Evolutionary conservation across 177 flowering plant genomes (phyloP).

Genomic region (Telopea speciosissima): DNA sequence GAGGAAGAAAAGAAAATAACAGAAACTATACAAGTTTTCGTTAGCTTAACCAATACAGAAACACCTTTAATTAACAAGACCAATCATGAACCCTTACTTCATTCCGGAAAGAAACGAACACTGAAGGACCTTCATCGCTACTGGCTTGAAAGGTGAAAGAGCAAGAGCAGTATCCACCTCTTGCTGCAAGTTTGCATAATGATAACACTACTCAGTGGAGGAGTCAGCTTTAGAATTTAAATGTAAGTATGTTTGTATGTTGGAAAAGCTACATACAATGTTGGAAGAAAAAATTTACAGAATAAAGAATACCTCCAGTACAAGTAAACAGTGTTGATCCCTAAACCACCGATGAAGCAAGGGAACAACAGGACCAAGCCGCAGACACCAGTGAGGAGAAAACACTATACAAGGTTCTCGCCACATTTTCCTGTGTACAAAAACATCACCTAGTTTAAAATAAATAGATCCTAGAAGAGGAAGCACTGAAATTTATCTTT

Average conservation of each 20-base stretch:
- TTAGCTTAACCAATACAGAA: not conserved
- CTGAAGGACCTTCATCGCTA: conserved; percentile 73
- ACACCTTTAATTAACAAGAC: not conserved
- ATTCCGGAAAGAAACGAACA: conserved; percentile 87
- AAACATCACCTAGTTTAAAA: not conserved
- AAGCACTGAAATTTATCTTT: not conserved
- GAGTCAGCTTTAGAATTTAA: not conserved
- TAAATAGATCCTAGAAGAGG: not conserved
- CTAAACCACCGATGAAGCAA: conserved; percentile 74
- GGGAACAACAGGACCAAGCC: conserved; percentile 84
- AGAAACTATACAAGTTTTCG: not conserved
- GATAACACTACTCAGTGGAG: not conserved
- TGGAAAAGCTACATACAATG: not conserved
- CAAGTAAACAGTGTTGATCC: conserved; percentile 61
- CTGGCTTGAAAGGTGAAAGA: conserved; percentile 71
- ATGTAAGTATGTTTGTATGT: not conserved
- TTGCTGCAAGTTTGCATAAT: conserved; percentile 36
- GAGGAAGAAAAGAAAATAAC: not conserved
- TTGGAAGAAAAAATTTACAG: not conserved
- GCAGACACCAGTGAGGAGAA: conserved; percentile 85
- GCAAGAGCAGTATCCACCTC: conserved; percentile 50
- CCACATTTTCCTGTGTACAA: conserved; percentile 51
- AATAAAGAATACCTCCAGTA: conserved; percentile 58
- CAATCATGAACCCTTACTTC: conserved; percentile 31
- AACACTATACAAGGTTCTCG: conserved; percentile 95